Percentiles rank a stretch among this genome's conserved stretches.
phyloP scores from a whole-genome alignment of 345 rosid species.

The Eucalyptus sp. region DNA sequence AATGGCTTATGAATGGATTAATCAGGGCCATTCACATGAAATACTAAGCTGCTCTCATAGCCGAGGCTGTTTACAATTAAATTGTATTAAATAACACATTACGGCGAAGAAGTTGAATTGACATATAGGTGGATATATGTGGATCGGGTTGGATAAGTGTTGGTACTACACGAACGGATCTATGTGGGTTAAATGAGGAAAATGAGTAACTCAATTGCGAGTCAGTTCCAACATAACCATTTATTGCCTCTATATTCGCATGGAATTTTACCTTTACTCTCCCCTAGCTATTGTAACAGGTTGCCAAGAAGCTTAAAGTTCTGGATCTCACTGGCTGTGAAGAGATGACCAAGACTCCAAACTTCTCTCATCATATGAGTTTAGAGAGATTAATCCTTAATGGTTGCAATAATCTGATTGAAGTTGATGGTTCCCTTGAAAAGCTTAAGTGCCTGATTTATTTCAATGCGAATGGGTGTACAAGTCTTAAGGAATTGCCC shows the following conservation, averaged over 20 bases:
- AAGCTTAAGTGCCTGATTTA: not conserved
- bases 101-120: not conserved
- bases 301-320: not conserved
- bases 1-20: too few species aligned
- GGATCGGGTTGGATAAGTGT: not conserved
- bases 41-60: rapidly evolving
- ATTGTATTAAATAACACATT: too few species aligned
- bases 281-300: rapidly evolving
- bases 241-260: not conserved
- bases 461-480: not conserved
- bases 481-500: rapidly evolving
- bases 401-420: slow-evolving; percentile 1
- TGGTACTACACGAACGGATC: not conserved
- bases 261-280: not conserved
- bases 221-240: too few species aligned
- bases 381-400: slow-evolving; percentile 11
- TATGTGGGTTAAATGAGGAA: not conserved
- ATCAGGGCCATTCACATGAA: too few species aligned
- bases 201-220: not conserved
- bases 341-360: slow-evolving; percentile 1
- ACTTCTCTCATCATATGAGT: not conserved
- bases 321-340: not conserved
- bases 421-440: slow-evolving; percentile 10
- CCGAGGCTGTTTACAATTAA: rapidly evolving
- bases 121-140: not conserved